Evolutionary conservation across 805 yeast species (phyloP), one percentile per base, ranked within the genome.

Genomic region (Brettanomyces anomalus): DNA sequence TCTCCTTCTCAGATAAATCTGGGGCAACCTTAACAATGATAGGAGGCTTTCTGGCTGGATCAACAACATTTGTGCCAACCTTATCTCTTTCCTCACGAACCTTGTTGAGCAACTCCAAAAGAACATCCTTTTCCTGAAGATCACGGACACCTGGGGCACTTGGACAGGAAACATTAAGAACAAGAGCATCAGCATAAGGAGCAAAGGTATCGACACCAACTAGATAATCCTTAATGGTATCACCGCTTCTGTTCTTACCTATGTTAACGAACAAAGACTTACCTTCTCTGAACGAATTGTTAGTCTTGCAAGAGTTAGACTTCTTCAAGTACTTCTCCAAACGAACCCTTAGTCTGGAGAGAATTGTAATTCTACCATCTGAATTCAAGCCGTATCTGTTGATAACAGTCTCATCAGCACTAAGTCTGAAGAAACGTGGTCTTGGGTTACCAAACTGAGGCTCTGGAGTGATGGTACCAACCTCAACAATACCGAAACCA

Each of bases 381-480:
- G 97, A 88, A 58, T 90, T 90, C 72, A 90, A 89, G 2, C 97
- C 97, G 58, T 89, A 90, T 48, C 97, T 73, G 66, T 90, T 90
- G 52, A 89, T 86, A 35, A 90, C 95, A 4, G 97, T 96, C 43
- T 77, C 83, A 60, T 90, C 97, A 49, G 76, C 69, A 5, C 84
- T 77, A 45, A 90, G 70, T 53, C 97, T 76, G 68, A 89, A 90
- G 55, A 90, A 85, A 46, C 97, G 72, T 18, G 97, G 97, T 53
- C 66, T 60, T n/a, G 96, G 95, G 64, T 90, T 90, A 31, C 97
- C 97, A 7, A 90, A 87, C 65, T 90, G 97, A 0, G 97, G 85
- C 50, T 72, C 66, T 4, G 97, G 97, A 5, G 97, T 90, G 39
- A 90, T 79, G 3, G 95, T 85, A 2, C 97, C 97, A 46, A 90